A percentile compares a stretch with the other conserved stretches of the same genome.
phyloP scores from a whole-genome alignment of 2,329 filamentous ascomycete genomes.

The Fusarium miscanthi region DNA sequence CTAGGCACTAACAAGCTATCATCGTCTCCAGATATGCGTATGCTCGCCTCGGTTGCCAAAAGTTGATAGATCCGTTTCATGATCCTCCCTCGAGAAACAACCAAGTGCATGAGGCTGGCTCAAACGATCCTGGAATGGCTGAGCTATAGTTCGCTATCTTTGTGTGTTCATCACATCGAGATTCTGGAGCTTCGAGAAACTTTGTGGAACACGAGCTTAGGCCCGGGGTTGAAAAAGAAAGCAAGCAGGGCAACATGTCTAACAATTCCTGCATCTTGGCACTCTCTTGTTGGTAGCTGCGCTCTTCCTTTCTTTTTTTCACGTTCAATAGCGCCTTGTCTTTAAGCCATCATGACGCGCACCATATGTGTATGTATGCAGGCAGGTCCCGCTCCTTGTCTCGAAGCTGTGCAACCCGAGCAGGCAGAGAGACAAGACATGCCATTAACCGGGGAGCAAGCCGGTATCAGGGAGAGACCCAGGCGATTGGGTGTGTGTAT shows the following conservation, averaged over 20 bases:
- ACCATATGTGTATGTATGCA: not conserved
- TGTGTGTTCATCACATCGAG: conserved; percentile 6
- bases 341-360: conserved; percentile 21
- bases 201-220: conserved; percentile 6
- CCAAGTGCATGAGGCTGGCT: conserved; percentile 35
- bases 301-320: conserved; percentile 1
- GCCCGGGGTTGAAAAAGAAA: not conserved
- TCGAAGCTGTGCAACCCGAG: conserved; percentile 15
- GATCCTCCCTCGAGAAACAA: not conserved
- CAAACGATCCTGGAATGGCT: conserved; percentile 14
- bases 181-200: conserved; percentile 30
- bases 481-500: conserved; percentile 25
- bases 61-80: conserved; percentile 26
- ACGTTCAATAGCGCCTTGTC: conserved; percentile 25
- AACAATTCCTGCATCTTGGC: conserved; percentile 5
- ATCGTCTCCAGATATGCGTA: conserved; percentile 3
- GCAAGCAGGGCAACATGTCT: not conserved
- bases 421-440: conserved; percentile 10
- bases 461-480: conserved; percentile 1
- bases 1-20: not conserved
- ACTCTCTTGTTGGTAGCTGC: not conserved
- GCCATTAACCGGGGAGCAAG: conserved; percentile 32
- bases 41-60: not conserved
- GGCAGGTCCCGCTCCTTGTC: conserved; percentile 29
- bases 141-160: conserved; percentile 3